Percentiles rank a stretch among this genome's conserved stretches.
Evolutionary conservation across 805 yeast genomes (phyloP).

Genomic region (Kazachstania martiniae): DNA sequence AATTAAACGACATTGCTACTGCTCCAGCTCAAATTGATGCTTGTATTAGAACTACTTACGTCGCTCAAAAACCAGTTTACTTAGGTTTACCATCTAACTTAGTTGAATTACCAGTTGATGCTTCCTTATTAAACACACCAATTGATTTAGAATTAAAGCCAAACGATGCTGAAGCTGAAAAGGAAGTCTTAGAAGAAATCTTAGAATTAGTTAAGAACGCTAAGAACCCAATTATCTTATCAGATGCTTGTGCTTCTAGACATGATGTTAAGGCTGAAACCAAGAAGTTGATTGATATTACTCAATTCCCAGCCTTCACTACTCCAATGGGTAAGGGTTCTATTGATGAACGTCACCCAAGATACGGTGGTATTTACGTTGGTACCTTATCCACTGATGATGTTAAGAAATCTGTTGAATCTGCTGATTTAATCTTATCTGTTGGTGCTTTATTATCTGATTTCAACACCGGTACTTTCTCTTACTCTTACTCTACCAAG

Average conservation of each 20-base stretch:
- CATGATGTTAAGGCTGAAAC: constrained; percentile 62
- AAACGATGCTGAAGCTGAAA: constrained; percentile 52
- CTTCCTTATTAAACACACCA: constrained; percentile 47
- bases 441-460: constrained; percentile 80
- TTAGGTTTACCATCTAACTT: constrained; percentile 75
- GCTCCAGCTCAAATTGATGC: constrained; percentile 69
- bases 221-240: constrained; percentile 61
- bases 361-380: constrained; percentile 79
- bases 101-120: constrained; percentile 54
- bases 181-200: constrained; percentile 47
- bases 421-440: constrained; percentile 64
- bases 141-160: constrained; percentile 48
- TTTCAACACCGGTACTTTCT: constrained; percentile 83
- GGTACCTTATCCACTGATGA: constrained; percentile 70
- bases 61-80: constrained; percentile 72
- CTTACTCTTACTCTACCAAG: constrained; percentile 63
- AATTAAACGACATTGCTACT: constrained; percentile 48
- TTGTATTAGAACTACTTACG: constrained; percentile 59
- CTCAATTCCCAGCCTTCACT: constrained; percentile 72
- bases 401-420: constrained; percentile 61
- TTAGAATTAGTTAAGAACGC: constrained; percentile 45
- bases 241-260: constrained; percentile 81
- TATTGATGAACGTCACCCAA: constrained; percentile 58
- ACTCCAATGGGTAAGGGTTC: constrained; percentile 89
- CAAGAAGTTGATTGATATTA: constrained; percentile 45